Evolutionary conservation across 1,284 basidiomycete species (phyloP), one percentile per base, ranked within the genome.

Genomic region (Tilletia indica): DNA sequence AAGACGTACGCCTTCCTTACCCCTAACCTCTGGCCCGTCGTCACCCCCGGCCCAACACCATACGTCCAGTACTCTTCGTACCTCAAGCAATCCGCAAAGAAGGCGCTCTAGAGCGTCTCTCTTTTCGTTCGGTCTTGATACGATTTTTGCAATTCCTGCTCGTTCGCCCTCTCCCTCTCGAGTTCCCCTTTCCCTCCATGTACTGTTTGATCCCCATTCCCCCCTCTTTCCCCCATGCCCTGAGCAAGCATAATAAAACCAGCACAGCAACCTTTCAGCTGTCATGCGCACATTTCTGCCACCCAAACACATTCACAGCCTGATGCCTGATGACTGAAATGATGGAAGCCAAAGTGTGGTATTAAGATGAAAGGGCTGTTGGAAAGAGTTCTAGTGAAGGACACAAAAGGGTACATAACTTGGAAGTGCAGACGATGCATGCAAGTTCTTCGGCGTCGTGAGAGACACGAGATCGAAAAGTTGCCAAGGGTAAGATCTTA

Each of bases 1-100:
- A 94, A 94, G 90, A 97, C 96, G 77, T 99, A 98, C 87, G 87
- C 91, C 68, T 94, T 97, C 92, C 91, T 98, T 78, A 97, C 95
- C 68, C 96, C 97, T 77, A 94, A 98, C 87, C 89, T 99, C 84
- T 99, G 96, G 96, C 36, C 68, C 39, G 34, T 48, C 48, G 39
- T 68, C 68, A 51, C 51, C n/a, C 38, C 68, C 34, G 39, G 34
- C 38, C 68, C 48, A 48, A 56, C 68, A 48, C 68, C 68, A n/a
- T 68, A 54, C 68, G 68, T 54, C 68, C 39, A 68, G 49, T 56
- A 54, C 49, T 68, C 68, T 48, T n/a, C 68, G 19, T 48, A 54
- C 51, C 68, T 68, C 34, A 48, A 45, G 34, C 68, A 56, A 34
- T 45, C 68, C 14, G 68, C 48, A 6, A 68, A 68, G 68, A 68